These are phyloP conservation scores for Colletotrichum sp. DNA, from an alignment of 2,329 filamentous ascomycete species.

Conservation along the genomic window DNA sequence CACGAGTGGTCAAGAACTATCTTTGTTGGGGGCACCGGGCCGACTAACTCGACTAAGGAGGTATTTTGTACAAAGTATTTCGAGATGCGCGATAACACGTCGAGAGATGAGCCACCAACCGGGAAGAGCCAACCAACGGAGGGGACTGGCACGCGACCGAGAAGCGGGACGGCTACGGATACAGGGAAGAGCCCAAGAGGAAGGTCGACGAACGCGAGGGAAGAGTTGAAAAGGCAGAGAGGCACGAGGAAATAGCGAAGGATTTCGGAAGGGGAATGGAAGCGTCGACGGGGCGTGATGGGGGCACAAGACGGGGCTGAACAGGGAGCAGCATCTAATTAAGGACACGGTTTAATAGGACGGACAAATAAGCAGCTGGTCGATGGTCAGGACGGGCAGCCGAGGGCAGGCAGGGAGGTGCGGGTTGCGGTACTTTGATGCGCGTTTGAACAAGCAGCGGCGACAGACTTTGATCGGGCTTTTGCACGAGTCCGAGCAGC, in stretches of 20 bases:
- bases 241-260: neutral
- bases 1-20: neutral
- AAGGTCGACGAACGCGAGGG: neutral
- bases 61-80: neutral
- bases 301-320: neutral
- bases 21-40: neutral
- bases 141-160: slow-evolving; percentile 2
- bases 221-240: neutral
- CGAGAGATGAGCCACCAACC: neutral
- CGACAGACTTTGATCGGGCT: neutral
- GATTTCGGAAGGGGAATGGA: neutral
- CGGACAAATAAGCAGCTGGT: slow-evolving; percentile 13
- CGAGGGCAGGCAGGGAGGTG: neutral
- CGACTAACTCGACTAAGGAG: slow-evolving; percentile 14
- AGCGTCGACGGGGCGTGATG: neutral
- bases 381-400: neutral
- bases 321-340: slow-evolving; percentile 3
- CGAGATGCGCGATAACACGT: neutral
- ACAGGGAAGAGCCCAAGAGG: neutral
- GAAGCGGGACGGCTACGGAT: neutral
- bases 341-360: slow-evolving; percentile 10
- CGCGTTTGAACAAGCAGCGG: neutral
- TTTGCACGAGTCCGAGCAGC: neutral
- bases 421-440: neutral
- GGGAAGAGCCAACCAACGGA: neutral